These are phyloP conservation scores for Podosphaera xanthii DNA, from an alignment of 2,329 filamentous ascomycete species.

Conservation along the genomic window DNA sequence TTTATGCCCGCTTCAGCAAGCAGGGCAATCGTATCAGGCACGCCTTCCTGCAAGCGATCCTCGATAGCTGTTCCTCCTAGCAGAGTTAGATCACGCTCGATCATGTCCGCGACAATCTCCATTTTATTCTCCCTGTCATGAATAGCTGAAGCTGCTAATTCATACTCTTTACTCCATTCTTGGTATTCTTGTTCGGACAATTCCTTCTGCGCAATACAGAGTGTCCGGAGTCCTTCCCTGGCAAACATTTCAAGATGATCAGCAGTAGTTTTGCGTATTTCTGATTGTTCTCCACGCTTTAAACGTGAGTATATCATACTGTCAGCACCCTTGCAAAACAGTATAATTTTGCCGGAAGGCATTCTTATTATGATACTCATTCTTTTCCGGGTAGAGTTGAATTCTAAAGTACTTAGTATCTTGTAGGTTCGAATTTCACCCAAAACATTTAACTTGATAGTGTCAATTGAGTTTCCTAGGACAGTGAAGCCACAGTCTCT, in stretches of 20 bases:
- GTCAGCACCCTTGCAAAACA: slow-evolving; percentile 95
- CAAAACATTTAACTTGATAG: slow-evolving; percentile 67
- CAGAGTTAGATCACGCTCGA: slow-evolving; percentile 73
- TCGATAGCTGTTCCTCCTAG: slow-evolving; percentile 92
- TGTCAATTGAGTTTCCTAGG: slow-evolving; percentile 54
- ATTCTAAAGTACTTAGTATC: slow-evolving; percentile 86
- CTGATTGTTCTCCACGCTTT: slow-evolving; percentile 61
- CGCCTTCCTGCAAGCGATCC: slow-evolving; percentile 86
- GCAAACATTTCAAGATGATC: slow-evolving; percentile 96
- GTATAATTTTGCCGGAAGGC: slow-evolving; percentile 69
- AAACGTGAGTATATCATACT: slow-evolving; percentile 90
- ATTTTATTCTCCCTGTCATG: slow-evolving; percentile 80
- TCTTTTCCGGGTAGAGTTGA: slow-evolving; percentile 87
- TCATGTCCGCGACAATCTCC: slow-evolving; percentile 68
- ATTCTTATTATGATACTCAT: slow-evolving; percentile 96
- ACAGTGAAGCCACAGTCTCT: slow-evolving; percentile 91
- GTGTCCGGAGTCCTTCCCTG: slow-evolving; percentile 75
- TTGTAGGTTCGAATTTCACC: slow-evolving; percentile 69
- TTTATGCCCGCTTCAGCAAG: slow-evolving; percentile 90
- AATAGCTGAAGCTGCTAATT: slow-evolving; percentile 63
- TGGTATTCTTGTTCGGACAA: slow-evolving; percentile 65
- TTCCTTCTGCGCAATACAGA: slow-evolving; percentile 75
- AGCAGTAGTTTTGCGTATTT: slow-evolving; percentile 63
- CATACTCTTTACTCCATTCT: slow-evolving; percentile 67
- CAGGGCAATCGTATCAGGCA: slow-evolving; percentile 83